Conservation (phyloP, 257 asterid genomes). For the Galeopsis tetrahit region DNA sequence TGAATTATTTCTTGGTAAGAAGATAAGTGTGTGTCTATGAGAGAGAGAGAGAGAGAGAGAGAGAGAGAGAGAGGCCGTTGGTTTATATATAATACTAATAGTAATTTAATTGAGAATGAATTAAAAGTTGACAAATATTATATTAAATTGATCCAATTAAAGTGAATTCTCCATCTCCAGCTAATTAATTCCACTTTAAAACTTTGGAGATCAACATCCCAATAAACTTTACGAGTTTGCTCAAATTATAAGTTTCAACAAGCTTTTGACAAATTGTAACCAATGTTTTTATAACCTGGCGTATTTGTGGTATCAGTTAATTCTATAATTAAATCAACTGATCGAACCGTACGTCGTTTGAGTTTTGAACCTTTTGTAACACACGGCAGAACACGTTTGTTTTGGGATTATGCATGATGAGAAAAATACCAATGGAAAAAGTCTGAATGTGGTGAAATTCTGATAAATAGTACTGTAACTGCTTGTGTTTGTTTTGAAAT, state of each 20-base stretch:
- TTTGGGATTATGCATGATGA: too few relatives aligned
- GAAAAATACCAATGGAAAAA: too few relatives aligned
- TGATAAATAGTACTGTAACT: too few relatives aligned
- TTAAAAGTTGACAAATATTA: neutral
- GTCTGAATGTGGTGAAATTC: too few relatives aligned
- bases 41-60: neutral
- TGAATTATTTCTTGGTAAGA: slow-evolving; percentile 44
- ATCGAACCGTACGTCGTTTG: neutral
- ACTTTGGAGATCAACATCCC: slow-evolving; percentile 9
- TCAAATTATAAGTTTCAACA: slow-evolving; percentile 27
- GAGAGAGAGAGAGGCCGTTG: neutral
- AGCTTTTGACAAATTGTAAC: slow-evolving; percentile 28
- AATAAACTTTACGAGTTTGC: slow-evolving; percentile 15
- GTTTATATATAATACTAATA: neutral
- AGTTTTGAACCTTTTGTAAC: too few relatives aligned
- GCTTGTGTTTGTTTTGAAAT: too few relatives aligned
- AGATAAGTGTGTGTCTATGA: slow-evolving; percentile 19
- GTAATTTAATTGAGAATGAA: neutral
- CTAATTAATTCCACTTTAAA: neutral
- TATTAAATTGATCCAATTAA: slow-evolving; percentile 20
- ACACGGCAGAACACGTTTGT: too few relatives aligned
- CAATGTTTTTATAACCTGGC: neutral
- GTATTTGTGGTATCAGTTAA: neutral
- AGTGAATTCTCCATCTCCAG: slow-evolving; percentile 3
- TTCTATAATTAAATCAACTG: neutral